Evolutionary conservation across 768 basidiomycete species (phyloP), one percentile per base, ranked within the genome.

Genomic region (Hirschioporus abietinus): DNA sequence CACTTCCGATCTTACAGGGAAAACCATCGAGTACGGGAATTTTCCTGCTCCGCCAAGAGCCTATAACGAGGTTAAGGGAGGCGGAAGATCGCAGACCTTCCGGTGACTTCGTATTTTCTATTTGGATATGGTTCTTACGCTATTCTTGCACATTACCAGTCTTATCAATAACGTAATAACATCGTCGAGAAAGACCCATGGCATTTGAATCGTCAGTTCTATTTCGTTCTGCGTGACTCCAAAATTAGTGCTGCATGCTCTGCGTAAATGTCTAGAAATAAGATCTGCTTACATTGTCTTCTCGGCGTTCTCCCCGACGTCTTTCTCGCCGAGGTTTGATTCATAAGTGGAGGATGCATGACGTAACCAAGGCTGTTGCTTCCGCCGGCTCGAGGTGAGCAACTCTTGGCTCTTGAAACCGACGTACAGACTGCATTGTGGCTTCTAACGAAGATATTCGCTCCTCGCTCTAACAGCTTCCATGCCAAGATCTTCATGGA

Each of bases 81-180:
- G 90, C 60, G 91, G 91, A 74, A 84, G 85, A 77, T 88, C 89
- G 52, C 78, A 81, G 77, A 89, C 88, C 23, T 91, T 90, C 79
- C 70, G 68, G 42, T 52, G 42, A 52, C 3, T 52, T 20, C 20
- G 3, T 20, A 15, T 6, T 5, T 52, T 20, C 12, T 10, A 52
- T 30, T 30, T 20, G 42, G 42, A 52, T 52, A 20, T 10, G 30
- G 30, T 30, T 30, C 30, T 30, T 30, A 52, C 42, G 20, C 42
- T 52, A 15, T 52, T 52, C 20, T 12, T 52, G 42, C 42, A 52
- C 42, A 30, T 52, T 20, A 10, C 12, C 42, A 52, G 20, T 52
- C 42, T 3, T 20, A 5, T 52, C 12, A 15, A 5, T n/a, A 2
- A 52, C 42, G 20, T 52, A 52, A 52, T 52, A 15, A 8, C 20